Percentiles rank a stretch among this genome's conserved stretches.
phyloP scores from a whole-genome alignment of 257 asterid genomes.

The Orobanche coerulescens region DNA sequence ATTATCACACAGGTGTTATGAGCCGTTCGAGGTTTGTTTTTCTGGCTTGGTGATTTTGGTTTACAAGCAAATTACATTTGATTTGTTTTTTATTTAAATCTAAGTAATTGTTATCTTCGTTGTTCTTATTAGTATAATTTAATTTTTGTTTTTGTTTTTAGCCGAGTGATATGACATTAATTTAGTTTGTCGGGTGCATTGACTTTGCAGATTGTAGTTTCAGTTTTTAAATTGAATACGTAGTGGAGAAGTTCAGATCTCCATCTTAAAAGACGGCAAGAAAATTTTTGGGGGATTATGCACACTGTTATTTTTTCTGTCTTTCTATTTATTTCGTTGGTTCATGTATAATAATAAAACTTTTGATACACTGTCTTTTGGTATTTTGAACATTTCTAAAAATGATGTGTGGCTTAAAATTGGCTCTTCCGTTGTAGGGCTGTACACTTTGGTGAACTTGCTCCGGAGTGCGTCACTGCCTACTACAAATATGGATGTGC shows the following conservation, averaged over 20 bases:
- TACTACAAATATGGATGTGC: conserved; percentile 65
- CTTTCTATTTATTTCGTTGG: neutral
- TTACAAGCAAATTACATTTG: neutral
- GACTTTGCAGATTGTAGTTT: neutral
- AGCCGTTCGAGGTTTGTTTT: neutral
- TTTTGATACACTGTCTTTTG: conserved; percentile 3
- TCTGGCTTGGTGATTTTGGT: neutral
- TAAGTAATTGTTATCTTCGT: no score
- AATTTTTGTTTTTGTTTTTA: no score
- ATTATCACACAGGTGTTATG: neutral
- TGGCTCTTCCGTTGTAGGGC: conserved; percentile 39
- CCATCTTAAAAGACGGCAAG: neutral
- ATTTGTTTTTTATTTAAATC: no score
- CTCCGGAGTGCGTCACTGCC: conserved; percentile 74
- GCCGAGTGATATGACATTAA: no score
- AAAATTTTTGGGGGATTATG: neutral
- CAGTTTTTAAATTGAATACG: no score
- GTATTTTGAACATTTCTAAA: neutral
- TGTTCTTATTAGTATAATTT: no score
- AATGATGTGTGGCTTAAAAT: neutral
- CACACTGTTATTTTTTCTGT: neutral
- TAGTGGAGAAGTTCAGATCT: neutral
- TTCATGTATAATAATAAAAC: no score
- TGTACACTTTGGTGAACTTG: conserved; percentile 76
- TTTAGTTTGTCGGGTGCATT: neutral